Conservation (phyloP, 139 green algal genomes). For the Zygnema cylindricum region DNA sequence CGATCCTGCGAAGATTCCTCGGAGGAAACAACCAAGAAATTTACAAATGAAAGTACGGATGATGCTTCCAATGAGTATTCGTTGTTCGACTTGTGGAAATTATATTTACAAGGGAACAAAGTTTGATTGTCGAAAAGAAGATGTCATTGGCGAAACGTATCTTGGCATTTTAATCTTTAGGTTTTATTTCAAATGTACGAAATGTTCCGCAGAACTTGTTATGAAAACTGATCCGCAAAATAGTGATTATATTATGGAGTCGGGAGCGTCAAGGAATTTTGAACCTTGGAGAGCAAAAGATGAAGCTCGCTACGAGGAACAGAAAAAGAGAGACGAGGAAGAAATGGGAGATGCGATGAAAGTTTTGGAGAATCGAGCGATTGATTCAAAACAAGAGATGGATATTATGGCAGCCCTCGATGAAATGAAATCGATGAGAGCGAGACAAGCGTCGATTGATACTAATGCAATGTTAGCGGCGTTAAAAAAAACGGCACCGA, state of each 20-base stretch:
- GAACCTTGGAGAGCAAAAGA: constrained; percentile 91
- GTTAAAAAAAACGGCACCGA: constrained; percentile 6
- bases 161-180: constrained; percentile 91
- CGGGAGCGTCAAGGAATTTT: constrained; percentile 92
- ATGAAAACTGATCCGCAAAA: constrained; percentile 98
- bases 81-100: constrained; percentile 93
- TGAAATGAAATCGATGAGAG: constrained; percentile 80
- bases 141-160: constrained; percentile 90
- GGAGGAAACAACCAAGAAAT: constrained; percentile 63
- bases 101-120: constrained; percentile 99
- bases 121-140: constrained; percentile 97
- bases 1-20: constrained; percentile 79
- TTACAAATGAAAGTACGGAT: constrained; percentile 79
- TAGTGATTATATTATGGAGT: constrained; percentile 91
- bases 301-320: constrained; percentile 59
- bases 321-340: constrained; percentile 80
- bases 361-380: constrained; percentile 91
- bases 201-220: constrained; percentile 90
- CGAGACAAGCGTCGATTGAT: constrained; percentile 26
- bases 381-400: constrained; percentile 94
- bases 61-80: constrained; percentile 97
- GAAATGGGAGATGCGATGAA: constrained; percentile 96
- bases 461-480: constrained; percentile 18
- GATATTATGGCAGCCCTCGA: constrained; percentile 94
- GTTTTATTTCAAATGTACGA: constrained; percentile 95